Conservation (phyloP, 805 yeast species). For the Ogataea zsoltii region DNA sequence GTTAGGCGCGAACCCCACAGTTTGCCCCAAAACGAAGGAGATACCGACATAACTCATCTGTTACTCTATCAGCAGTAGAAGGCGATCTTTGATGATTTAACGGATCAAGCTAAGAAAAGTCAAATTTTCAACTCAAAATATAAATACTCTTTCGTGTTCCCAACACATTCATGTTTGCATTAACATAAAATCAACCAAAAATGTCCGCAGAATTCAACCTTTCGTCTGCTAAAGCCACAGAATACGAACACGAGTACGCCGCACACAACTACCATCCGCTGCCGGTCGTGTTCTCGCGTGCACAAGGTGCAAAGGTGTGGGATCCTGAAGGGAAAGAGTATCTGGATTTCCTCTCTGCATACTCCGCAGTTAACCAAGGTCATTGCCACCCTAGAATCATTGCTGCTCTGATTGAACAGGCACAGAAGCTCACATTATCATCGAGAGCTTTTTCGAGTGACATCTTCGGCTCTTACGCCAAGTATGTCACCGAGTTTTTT, state of each 20-base stretch:
- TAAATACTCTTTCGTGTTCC: too few relatives aligned
- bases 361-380: slow-evolving; percentile 97
- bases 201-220: slow-evolving; percentile 41
- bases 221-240: slow-evolving; percentile 63
- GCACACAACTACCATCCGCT: slow-evolving; percentile 97
- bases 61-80: slow-evolving; percentile 18
- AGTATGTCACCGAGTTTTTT: slow-evolving; percentile 84
- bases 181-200: too few relatives aligned
- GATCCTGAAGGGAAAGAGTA: slow-evolving; percentile 97
- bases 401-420: slow-evolving; percentile 83
- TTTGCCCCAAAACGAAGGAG: slow-evolving; percentile 2
- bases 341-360: slow-evolving; percentile 89
- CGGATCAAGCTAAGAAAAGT: not conserved
- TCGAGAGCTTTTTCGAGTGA: slow-evolving; percentile 93
- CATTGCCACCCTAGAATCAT: slow-evolving; percentile 96
- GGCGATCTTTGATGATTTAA: slow-evolving; percentile 10
- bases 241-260: slow-evolving; percentile 76
- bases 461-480: slow-evolving; percentile 82
- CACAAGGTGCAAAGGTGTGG: slow-evolving; percentile 92
- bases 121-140: not conserved
- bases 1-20: slow-evolving; percentile 3
- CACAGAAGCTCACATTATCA: slow-evolving; percentile 77
- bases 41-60: slow-evolving; percentile 2
- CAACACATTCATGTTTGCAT: too few relatives aligned
- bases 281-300: slow-evolving; percentile 89